Percentiles rank a stretch among this genome's conserved stretches.
Conservation (phyloP, 2,329 filamentous ascomycete species). For the Teratosphaeria nubilosa region DNA sequence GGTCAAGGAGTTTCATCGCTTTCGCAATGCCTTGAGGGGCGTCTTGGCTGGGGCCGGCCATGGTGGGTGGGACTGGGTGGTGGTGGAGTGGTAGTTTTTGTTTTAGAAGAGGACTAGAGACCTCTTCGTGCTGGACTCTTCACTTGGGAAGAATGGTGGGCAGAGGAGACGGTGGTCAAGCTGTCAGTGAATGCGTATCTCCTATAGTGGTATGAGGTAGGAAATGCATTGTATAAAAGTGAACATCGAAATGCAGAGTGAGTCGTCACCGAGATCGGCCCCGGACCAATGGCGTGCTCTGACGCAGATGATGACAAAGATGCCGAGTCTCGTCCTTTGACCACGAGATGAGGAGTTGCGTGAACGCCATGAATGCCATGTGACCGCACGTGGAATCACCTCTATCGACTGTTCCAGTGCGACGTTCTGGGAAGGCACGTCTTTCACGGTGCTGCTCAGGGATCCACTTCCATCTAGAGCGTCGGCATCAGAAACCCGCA, state of each 20-base stretch:
- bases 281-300: background rate
- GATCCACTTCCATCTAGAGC: background rate
- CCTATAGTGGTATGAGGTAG: background rate
- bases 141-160: constrained; percentile 6
- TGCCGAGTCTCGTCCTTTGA: background rate
- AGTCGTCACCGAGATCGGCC: background rate
- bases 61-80: constrained; percentile 12
- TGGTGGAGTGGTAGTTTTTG: constrained; percentile 19
- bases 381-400: background rate
- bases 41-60: background rate
- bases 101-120: constrained; percentile 22
- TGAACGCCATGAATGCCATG: background rate
- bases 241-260: background rate
- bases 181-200: background rate
- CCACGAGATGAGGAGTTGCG: background rate
- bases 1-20: constrained; percentile 49
- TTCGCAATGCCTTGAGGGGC: constrained; percentile 29
- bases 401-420: background rate
- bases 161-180: background rate
- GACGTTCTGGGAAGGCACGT: background rate
- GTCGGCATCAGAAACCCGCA: background rate
- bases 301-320: background rate
- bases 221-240: background rate
- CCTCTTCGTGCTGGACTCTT: constrained; percentile 13
- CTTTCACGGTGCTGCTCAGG: no score